Evolutionary conservation across 2,329 filamentous ascomycete species (phyloP).

Genomic region (Botryosphaeria dothidea): DNA sequence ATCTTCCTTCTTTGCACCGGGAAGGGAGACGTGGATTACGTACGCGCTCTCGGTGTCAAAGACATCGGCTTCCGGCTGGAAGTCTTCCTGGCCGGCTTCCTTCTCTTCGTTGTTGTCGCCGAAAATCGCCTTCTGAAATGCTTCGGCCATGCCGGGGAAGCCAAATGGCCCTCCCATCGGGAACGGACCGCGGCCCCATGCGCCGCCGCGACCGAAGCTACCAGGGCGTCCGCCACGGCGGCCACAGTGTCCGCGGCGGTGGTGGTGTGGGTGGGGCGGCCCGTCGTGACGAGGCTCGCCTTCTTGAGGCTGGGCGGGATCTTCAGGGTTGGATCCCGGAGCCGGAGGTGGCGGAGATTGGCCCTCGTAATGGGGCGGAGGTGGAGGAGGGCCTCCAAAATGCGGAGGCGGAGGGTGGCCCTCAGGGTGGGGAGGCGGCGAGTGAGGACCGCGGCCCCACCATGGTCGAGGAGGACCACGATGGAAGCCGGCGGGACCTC

Average conservation of each 20-base stretch:
- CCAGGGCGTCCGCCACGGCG: conserved; percentile 9
- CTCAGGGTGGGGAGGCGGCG: conserved; percentile 23
- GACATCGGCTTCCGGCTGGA: conserved; percentile 70
- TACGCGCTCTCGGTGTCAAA: conserved; percentile 66
- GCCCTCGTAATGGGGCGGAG: conserved; percentile 25
- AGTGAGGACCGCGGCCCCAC: conserved; percentile 20
- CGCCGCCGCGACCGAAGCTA: conserved; percentile 22
- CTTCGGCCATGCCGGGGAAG: conserved; percentile 30
- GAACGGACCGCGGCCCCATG: conserved; percentile 30
- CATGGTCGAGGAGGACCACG: conserved; percentile 27
- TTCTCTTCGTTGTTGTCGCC: conserved; percentile 25
- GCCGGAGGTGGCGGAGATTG: conserved; percentile 1
- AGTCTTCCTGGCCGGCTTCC: conserved; percentile 39
- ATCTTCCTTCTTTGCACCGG: conserved; percentile 78
- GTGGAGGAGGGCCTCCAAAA: conserved; percentile 19
- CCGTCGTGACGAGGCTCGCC: conserved; percentile 23
- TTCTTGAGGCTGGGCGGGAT: conserved; percentile 21
- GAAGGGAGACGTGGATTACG: conserved; percentile 71
- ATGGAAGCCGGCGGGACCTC: conserved; percentile 21
- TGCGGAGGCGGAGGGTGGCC: conserved; percentile 22
- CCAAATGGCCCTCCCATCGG: conserved; percentile 26
- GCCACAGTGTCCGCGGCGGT: not conserved
- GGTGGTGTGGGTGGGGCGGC: conserved; percentile 11
- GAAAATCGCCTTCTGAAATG: conserved; percentile 35
- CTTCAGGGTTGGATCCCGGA: conserved; percentile 12